Conservation (phyloP, 2,329 filamentous ascomycete species). For the Aspergillus sp. region DNA sequence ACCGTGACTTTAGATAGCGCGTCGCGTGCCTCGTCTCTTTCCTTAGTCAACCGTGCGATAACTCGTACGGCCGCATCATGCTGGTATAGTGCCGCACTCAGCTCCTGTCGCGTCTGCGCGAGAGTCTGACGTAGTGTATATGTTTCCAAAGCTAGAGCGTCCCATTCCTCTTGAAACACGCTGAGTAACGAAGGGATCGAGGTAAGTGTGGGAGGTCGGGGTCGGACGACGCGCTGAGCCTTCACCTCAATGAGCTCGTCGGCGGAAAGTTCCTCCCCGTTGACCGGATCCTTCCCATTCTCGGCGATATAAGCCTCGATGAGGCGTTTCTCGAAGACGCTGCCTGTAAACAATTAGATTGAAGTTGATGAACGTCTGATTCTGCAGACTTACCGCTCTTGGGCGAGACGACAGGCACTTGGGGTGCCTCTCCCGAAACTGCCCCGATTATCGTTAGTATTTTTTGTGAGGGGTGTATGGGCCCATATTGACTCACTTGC, state of each 20-base stretch:
- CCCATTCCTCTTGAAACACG: conserved; percentile 98
- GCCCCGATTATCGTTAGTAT: conserved; percentile 28
- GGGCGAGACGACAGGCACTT: conserved; percentile 91
- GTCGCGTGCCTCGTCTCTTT: conserved; percentile 89
- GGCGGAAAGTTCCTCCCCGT: conserved; percentile 77
- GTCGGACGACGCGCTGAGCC: conserved; percentile 79
- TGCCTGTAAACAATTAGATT: conserved; percentile 59
- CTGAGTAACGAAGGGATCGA: conserved; percentile 94
- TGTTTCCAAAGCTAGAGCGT: conserved; percentile 86
- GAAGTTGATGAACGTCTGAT: conserved; percentile 21
- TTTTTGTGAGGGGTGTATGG: conserved; percentile 14
- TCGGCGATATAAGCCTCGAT: conserved; percentile 95
- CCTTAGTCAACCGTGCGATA: conserved; percentile 85
- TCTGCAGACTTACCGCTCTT: conserved; percentile 74
- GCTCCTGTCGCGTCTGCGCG: conserved; percentile 86
- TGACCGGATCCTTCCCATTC: conserved; percentile 89
- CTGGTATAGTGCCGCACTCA: conserved; percentile 92
- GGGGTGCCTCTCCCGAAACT: conserved; percentile 97
- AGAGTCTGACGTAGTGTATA: conserved; percentile 90
- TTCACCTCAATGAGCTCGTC: conserved; percentile 91
- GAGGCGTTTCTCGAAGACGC: conserved; percentile 91
- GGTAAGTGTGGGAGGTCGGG: conserved; percentile 88
- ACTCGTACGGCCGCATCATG: conserved; percentile 96
- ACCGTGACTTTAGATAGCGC: conserved; percentile 85
- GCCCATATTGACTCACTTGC: conserved; percentile 60